phyloP scores from a whole-genome alignment of 768 basidiomycete species.

The Pleurotus djamor region DNA sequence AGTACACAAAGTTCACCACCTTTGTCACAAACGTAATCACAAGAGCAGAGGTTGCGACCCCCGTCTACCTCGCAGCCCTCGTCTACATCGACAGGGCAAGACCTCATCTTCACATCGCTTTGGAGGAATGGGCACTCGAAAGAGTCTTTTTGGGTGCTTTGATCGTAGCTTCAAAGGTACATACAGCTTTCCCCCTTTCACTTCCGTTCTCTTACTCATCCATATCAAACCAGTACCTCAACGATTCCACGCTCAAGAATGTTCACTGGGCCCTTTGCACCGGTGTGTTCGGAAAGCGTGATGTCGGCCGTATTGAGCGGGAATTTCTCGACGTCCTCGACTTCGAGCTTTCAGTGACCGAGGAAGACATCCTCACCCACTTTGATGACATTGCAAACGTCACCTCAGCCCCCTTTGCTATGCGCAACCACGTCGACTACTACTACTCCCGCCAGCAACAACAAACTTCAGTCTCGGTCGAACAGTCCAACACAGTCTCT shows the following conservation, averaged over 20 bases:
- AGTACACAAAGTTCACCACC: conserved; percentile 56
- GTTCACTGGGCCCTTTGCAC: conserved; percentile 89
- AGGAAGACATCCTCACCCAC: conserved; percentile 59
- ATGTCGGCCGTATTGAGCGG: conserved; percentile 78
- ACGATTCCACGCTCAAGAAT: conserved; percentile 90
- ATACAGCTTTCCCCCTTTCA: conserved; percentile 12
- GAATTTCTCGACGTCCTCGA: conserved; percentile 81
- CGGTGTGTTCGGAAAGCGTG: conserved; percentile 78
- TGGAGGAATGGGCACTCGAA: conserved; percentile 86
- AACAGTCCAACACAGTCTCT: conserved; percentile 6
- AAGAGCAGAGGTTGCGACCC: conserved; percentile 71
- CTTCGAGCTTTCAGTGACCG: conserved; percentile 66
- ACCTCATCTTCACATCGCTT: conserved; percentile 76
- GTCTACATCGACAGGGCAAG: conserved; percentile 78
- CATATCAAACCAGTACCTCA: conserved; percentile 56
- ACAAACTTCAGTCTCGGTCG: conserved; percentile 13
- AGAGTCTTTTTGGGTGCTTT: conserved; percentile 90
- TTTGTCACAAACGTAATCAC: conserved; percentile 68
- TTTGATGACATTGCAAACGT: conserved; percentile 36
- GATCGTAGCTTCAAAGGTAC: conserved; percentile 83
- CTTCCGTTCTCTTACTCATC: conserved; percentile 11
- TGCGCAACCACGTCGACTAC: conserved; percentile 15
- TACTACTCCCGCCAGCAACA: conserved; percentile 15
- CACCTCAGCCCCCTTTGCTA: conserved; percentile 14
- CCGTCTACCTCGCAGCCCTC: conserved; percentile 67